phyloP scores from a whole-genome alignment of 2,329 filamentous ascomycete species.

The Colletotrichum karsti region DNA sequence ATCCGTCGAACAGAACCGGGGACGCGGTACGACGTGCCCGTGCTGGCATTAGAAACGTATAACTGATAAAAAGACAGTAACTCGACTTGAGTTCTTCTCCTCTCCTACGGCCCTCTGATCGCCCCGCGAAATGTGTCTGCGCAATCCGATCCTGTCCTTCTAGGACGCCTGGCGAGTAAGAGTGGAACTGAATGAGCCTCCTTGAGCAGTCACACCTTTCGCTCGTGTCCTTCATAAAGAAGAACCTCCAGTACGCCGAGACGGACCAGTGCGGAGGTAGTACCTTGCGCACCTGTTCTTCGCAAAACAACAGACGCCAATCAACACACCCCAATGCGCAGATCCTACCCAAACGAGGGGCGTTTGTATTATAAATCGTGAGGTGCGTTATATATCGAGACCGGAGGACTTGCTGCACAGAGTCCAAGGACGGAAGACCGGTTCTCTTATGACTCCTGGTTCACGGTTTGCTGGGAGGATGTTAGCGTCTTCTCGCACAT shows the following conservation, averaged over 20 bases:
- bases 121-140: slow-evolving; percentile 8
- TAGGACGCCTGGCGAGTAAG: neutral
- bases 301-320: slow-evolving; percentile 8
- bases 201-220: too few species aligned
- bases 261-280: neutral
- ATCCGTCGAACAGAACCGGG: slow-evolving; percentile 28
- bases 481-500: slow-evolving; percentile 1
- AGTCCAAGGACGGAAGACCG: neutral
- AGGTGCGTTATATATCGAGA: slow-evolving; percentile 22
- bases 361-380: slow-evolving; percentile 21
- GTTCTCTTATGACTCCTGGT: slow-evolving; percentile 31
- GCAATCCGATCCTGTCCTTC: neutral
- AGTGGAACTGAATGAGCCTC: neutral
- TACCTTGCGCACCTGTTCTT: neutral
- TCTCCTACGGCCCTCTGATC: neutral
- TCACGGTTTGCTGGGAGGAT: slow-evolving; percentile 34
- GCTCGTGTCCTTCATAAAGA: neutral
- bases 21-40: slow-evolving; percentile 28
- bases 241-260: slow-evolving; percentile 8
- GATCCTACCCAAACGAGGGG: slow-evolving; percentile 21
- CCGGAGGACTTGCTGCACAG: slow-evolving; percentile 8
- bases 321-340: slow-evolving; percentile 21
- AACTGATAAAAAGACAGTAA: slow-evolving; percentile 14
- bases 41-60: slow-evolving; percentile 30
- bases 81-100: neutral